Base-by-base conservation (phyloP, 768 basidiomycete genomes). In the Mycena indigotica region DNA sequence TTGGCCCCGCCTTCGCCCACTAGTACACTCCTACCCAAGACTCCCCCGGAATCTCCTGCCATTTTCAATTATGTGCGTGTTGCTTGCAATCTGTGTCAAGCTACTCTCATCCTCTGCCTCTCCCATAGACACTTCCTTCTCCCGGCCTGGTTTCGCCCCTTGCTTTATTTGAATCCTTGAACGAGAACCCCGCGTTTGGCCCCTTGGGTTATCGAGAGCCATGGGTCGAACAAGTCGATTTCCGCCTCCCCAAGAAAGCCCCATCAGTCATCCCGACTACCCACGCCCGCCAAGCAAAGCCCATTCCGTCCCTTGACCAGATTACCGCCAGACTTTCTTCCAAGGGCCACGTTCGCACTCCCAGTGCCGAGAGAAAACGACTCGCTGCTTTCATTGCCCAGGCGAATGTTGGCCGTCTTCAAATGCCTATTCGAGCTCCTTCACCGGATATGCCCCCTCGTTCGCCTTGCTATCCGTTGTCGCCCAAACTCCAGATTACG, bases 181-280 rank as follows among this genome's bases (percentile, higher is more conserved):
- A 67, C 52, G 71, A 75, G 50, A 71, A 77, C 57, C 61, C 67
- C 25, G 63, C 69, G 40, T 64, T 67, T 50, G 65, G 66, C 38
- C 50, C 62, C 45, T 55, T 69, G 35, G 51, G 61, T 25, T 64
- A 65, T 30, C 66, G 73, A 52, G 66, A 80, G 57, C 77, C 80
- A 8, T 85, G 86, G 84, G 79, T 87, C 38, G 88, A 88, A 67
- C 83, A 85, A 66, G 84, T 86, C 24, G 86, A 88, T 66, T 87
- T 84, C 71, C 78, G 80, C 50, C 65, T 77, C 17, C 75, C 72
- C 30, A 65, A 56, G 46, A 44, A 28, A 57, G 54, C 51, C 49
- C 55, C 55, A 28, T 28, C 4, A 40, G 48, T 53, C 46, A 48
- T 44, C 44, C 17, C 53, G 38, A 52, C 51, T 44, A 28, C 58